Evolutionary conservation across 1,139 yeast species (phyloP), one percentile per base, ranked within the genome.

Genomic region (Pichia norvegensis): DNA sequence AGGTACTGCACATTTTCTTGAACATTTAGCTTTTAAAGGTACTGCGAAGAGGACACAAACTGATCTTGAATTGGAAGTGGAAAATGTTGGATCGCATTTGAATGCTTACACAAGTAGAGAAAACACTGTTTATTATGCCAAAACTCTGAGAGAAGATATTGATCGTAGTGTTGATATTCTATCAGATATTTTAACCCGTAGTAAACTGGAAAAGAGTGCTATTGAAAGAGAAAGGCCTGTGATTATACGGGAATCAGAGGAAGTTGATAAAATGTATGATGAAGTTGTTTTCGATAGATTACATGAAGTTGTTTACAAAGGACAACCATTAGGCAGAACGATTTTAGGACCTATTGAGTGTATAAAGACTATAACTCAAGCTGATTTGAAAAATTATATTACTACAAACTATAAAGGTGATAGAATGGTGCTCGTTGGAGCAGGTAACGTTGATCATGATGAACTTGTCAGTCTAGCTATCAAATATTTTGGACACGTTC

Each of bases 21-120:
- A 92, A 66, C 99, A 92, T 67, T 72, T 92, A 58, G 95, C 97
- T 4, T 92, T 92, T 70, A 92, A 92, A 67, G 99, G 99, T 31
- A 92, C 98, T 16, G 67, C 74, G 46, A 74, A 72, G 52, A 77
- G 98, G 61, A 70, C 88, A n/a, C 97, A 92, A 67, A 72, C 79
- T 49, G 80, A 80, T 50, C 73, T 92, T 47, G 99, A 92, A 66
- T 72, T 90, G 44, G 98, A 92, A 66, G 87, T 92, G 50, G 99
- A 92, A 66, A 85, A 92, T 68, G 77, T 92, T 62, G 99, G 99
- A 4, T 90, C 96, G 31, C 98, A 92, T 67, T 76, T 92, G 60
- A 94, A 94, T 64, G 98, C 98, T 17, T 92, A 92, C 68, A 92
- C 98, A 4, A 86, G 96, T 16, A 78, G 99, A 59, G 99, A 92